These are phyloP conservation scores for Trifolium subterraneum DNA, from an alignment of 306 rosid genomes.

Conservation along the genomic window DNA sequence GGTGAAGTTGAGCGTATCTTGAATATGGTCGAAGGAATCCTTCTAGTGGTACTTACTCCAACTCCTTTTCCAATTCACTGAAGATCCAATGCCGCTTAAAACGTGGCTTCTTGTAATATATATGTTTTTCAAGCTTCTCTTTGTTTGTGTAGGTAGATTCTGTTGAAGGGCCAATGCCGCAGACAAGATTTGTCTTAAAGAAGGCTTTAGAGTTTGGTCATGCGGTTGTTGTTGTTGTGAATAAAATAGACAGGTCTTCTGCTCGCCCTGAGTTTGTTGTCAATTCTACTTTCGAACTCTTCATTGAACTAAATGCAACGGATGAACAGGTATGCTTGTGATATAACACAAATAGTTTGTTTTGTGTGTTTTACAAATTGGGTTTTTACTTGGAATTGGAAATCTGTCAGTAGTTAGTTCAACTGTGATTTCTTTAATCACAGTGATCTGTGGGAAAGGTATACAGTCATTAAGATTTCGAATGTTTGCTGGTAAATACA, in stretches of 20 bases:
- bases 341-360: conserved; percentile 31
- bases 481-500: conserved; percentile 18
- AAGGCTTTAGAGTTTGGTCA: conserved; percentile 98
- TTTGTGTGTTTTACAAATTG: conserved; percentile 6
- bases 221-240: conserved; percentile 97
- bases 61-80: conserved; percentile 33
- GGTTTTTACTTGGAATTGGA: conserved; percentile 21
- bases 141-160: conserved; percentile 83
- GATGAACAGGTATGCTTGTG: conserved; percentile 80
- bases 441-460: conserved; percentile 26
- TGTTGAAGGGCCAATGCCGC: conserved; percentile 99
- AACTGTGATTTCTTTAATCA: conserved; percentile 23
- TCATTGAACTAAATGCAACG: conserved; percentile 92
- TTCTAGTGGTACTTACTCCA: conserved; percentile 75
- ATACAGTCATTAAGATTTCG: conserved; percentile 20
- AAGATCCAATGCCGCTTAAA: not conserved
- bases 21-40: conserved; percentile 99
- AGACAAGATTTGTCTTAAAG: conserved; percentile 98
- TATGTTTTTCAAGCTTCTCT: conserved; percentile 36
- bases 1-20: conserved; percentile 98
- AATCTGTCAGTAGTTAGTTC: not conserved
- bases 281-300: conserved; percentile 96
- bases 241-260: conserved; percentile 93
- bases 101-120: conserved; percentile 25
- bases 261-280: conserved; percentile 95